Base-by-base conservation (phyloP, 2,329 filamentous ascomycete species). In the Celoporthe dispersa region DNA sequence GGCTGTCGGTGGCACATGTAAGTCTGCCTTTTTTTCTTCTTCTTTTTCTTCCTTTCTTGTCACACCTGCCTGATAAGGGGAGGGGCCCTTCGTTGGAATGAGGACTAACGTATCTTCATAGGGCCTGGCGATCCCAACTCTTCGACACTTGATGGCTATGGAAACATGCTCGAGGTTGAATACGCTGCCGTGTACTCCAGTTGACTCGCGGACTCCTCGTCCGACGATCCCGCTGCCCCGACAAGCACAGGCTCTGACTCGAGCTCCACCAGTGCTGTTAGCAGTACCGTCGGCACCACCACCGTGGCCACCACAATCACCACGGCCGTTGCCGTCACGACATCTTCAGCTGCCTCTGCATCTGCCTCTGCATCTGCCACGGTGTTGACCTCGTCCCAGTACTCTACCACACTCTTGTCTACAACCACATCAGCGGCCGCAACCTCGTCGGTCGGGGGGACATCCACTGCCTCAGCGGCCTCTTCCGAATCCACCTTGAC, bases 1-100 rank as follows among this genome's bases (percentile, higher is more conserved):
- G 6, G 86, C 87, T 61, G 83, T 88, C 39, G 86, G 86, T 12
- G 86, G 86, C 85, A 83, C 44, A 48, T 73, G 86, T 85, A 79
- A 77, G 84, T 82, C 69, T 59, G n/a, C 71, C 5, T 48, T 55
- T 64, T 48, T 39, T n/a, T n/a, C n/a, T n/a, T n/a, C n/a, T n/a
- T n/a, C n/a, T n/a, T n/a, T n/a, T n/a, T 82, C 69, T 59, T 22
- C 71, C 5, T 48, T 55, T 64, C 44, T 39, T 35, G 35, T 35
- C 8, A 35, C 8, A 8, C 8, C 35, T 35, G 4, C 12, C 37
- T 11, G 37, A 39, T 39, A 62, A 5, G 16, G 22, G 19, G 35
- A 64, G 44, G 5, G 44, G 16, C 16, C 6, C 12, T 11, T 39
- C 11, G 59, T 71, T 39, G 70, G 69, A 74, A 31, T 74, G 35